Evolutionary conservation across 176 grass and related monocot species (phyloP), one percentile per base, ranked within the genome.

Genomic region (Carex pumila): DNA sequence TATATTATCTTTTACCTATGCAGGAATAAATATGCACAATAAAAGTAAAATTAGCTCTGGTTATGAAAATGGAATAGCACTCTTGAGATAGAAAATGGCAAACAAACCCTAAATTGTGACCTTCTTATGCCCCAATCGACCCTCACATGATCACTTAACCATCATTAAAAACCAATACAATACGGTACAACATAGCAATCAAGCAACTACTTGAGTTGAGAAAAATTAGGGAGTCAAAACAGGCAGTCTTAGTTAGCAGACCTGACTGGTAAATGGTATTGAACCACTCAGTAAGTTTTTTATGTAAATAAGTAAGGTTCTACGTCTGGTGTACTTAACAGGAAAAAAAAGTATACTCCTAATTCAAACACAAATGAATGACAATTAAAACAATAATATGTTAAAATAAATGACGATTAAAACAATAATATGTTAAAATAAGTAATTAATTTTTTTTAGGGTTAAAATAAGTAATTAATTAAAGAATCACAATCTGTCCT

Each of bases 1-100:
- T 83, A 53, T 83, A 83, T 31, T 83, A 50, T 69, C 56, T 85
- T 78, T n/a, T 65, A 85, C 65, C 59, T 77, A 34, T 50, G 17
- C 3, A 79, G 5, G 25, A 39, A 39, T 39, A 39, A 39, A 57
- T 34, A 78, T 17, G 18, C 13, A 77, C 34, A 56, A 75, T 34
- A 70, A 50, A 50, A 50, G 37, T 5, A 50, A 50, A 12, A 50
- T 50, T 50, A 50, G 9, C 47, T 50, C 9, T 50, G 47, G 47
- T 49, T 49, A 49, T 49, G 45, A 49, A 49, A 49, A 49, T 49
- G 25, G 50, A 31, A 78, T 56, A 17, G 7, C 25, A 32, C 73
- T 34, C 7, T 78, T 29, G 14, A 57, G 25, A 77, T 31, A 54
- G 21, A 25, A 53, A 56, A 54, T 55, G 49, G 31, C 9, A 11